Evolutionary conservation across 148 eudicot species (phyloP), one percentile per base, ranked within the genome.

Genomic region (Chenopodium formosanum): DNA sequence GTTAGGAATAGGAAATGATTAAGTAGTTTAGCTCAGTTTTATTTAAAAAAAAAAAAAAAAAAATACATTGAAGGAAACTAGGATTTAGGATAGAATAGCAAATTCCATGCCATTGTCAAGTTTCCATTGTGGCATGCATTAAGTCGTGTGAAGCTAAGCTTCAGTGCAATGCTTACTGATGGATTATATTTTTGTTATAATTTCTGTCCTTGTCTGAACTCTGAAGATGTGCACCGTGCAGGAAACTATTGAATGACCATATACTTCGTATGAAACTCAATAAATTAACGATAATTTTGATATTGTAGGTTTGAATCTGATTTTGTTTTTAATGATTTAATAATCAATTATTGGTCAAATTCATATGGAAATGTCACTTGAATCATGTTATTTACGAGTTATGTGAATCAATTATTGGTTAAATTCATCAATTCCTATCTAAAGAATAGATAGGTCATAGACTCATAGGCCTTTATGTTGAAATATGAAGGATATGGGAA

Each of bases 11-110:
- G 31, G 44, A 75, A 31, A 16, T 75, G 78, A 56, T 62, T 37
- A 16, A 62, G 20, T 4, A 25, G 27, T 62, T 9, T n/a, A 58
- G 31, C 40, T 32, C 29, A 31, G 10, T 31, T 75, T 27, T 27
- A 27, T 27, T 27, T 0, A 25, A 27, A 27, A 27, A 27, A 27
- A 27, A 27, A 25, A 25, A 27, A 27, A 27, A 27, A 27, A 27
- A 27, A 27, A 27, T 27, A 27, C 29, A 27, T 4, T 50, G 7
- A 23, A 48, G 47, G 13, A 31, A 68, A 23, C 9, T 34, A 20
- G 12, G 47, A 69, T 69, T 29, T 70, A 79, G 75, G 22, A 70
- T 53, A n/a, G 47, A 8, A 20, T 70, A 79, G 56, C 74, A 31
- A 70, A 79, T 13, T 17, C 12, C 60, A 70, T 70, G 75, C 81